Percentiles rank a stretch among this genome's conserved stretches.
Conservation (phyloP, 2,329 filamentous ascomycete genomes). For the Fusarium liriodendri region DNA sequence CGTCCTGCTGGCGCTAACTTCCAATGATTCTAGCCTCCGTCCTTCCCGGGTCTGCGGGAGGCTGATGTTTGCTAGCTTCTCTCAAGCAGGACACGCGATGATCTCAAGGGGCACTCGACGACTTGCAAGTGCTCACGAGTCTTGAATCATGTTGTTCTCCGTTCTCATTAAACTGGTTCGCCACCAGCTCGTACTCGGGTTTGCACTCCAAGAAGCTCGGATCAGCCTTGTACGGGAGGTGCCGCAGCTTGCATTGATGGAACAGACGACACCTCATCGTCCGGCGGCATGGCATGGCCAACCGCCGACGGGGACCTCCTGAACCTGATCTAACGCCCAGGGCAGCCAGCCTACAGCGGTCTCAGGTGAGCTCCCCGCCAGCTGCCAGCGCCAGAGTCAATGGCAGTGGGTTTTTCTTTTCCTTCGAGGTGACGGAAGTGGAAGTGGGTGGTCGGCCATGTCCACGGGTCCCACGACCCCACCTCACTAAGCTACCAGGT, state of each 20-base stretch:
- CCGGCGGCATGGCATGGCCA: constrained; percentile 6
- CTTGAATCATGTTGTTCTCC: constrained; percentile 27
- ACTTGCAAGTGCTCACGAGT: constrained; percentile 16
- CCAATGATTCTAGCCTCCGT: neutral
- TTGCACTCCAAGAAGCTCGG: constrained; percentile 21
- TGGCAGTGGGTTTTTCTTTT: constrained; percentile 3
- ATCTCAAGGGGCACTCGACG: neutral
- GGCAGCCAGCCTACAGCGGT: neutral
- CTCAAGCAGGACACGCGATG: constrained; percentile 4
- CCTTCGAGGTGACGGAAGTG: neutral
- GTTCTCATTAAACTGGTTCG: constrained; percentile 35
- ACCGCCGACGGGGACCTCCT: neutral
- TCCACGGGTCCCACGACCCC: constrained; percentile 17
- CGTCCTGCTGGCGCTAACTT: neutral
- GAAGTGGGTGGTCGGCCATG: constrained; percentile 12
- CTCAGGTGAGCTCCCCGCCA: neutral
- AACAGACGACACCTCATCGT: constrained; percentile 18
- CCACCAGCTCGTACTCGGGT: constrained; percentile 36
- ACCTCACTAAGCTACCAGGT: constrained; percentile 25
- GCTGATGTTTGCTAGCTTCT: constrained; percentile 20
- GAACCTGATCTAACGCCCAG: neutral
- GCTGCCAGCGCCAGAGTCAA: neutral
- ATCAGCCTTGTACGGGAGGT: constrained; percentile 29
- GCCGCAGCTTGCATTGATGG: constrained; percentile 19
- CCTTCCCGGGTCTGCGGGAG: constrained; percentile 11